Evolutionary conservation across 805 yeast species (phyloP), one percentile per base, ranked within the genome.

Genomic region (Cyberlindnera euphorbiiphila): DNA sequence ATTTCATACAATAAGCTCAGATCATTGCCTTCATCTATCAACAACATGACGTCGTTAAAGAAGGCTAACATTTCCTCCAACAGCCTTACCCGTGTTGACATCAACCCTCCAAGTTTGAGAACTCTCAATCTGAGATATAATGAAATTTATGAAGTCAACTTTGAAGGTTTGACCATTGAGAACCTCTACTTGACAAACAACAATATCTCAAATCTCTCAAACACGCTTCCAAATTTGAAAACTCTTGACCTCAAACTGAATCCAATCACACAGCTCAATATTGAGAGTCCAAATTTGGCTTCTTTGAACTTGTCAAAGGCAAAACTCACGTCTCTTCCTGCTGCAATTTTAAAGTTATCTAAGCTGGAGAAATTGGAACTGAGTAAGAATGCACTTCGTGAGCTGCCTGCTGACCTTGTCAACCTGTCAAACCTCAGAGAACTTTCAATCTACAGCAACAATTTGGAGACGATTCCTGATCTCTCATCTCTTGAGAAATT

Each of bases 121-220:
- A 74, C 85, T 36, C 67, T 89, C 46, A 96, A 91, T 61, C 64
- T 88, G 16, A 71, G 93, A 34, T 84, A 80, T 60, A 89, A 91
- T 57, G 68, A 74, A 25, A 59, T 70, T 25, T 59, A 69, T 6
- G 56, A 72, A 7, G 50, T 69, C 9, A 53, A 65, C 12, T 62
- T 81, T 34, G 77, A 82, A 4, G 49, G 51, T 5, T 41, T 50
- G 5, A 74, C 71, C 39, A 63, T 87, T 42, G 91, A 84, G 55
- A 80, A 78, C n/a, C 62, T 84, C 17, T 77, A 78, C 49, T 76
- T 86, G 8, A 73, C 91, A 3, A 85, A 85, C 56, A 87, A 87
- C 56, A 74, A 74, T 43, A 80, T 88, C 11, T 77, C 94, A 0
- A 73, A 74, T 12, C 82, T 85, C 55, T 74, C 76, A 38, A 81